Percentiles rank a stretch among this genome's conserved stretches.
These are phyloP conservation scores for Castanea mollissima DNA, from an alignment of 306 rosid genomes.

Conservation along the genomic window DNA sequence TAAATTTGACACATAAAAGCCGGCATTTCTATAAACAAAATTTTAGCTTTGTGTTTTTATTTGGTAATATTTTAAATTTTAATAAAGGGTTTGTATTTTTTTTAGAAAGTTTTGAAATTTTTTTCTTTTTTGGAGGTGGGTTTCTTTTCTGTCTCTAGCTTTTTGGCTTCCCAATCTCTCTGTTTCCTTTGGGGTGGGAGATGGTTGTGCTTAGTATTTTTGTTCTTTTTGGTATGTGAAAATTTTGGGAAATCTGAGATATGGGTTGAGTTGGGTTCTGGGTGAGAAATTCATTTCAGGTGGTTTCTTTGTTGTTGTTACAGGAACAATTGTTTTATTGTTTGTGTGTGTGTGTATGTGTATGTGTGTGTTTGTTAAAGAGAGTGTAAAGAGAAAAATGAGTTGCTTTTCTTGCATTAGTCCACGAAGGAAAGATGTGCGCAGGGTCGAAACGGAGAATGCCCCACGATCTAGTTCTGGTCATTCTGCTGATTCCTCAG, in stretches of 20 bases:
- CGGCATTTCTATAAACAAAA: not conserved
- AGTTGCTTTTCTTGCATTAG: slow-evolving; percentile 50
- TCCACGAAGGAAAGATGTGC: slow-evolving; percentile 41
- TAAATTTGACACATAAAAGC: not conserved
- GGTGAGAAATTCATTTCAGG: slow-evolving; percentile 1
- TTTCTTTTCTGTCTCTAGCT: not conserved
- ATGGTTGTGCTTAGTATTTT: not conserved
- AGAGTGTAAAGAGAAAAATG: slow-evolving; percentile 23
- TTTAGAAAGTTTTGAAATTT: not conserved
- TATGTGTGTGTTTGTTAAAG: not conserved
- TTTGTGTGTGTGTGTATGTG: not conserved
- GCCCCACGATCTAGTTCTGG: slow-evolving; percentile 28
- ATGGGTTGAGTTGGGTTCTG: not conserved
- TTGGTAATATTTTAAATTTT: not conserved
- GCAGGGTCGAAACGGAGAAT: slow-evolving; percentile 45
- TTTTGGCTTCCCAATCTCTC: slow-evolving; percentile 15
- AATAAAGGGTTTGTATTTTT: not conserved
- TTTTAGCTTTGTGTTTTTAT: not conserved
- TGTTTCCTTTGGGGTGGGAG: slow-evolving; percentile 2
- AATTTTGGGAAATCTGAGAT: not conserved
- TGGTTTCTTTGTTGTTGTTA: not conserved
- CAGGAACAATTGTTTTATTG: not conserved
- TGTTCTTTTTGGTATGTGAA: not conserved
- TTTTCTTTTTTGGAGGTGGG: too few relatives aligned
- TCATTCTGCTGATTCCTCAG: slow-evolving; percentile 21